Evolutionary conservation across 2,329 filamentous ascomycete species (phyloP), one percentile per base, ranked within the genome.

Genomic region (Metarhizium robertsii): DNA sequence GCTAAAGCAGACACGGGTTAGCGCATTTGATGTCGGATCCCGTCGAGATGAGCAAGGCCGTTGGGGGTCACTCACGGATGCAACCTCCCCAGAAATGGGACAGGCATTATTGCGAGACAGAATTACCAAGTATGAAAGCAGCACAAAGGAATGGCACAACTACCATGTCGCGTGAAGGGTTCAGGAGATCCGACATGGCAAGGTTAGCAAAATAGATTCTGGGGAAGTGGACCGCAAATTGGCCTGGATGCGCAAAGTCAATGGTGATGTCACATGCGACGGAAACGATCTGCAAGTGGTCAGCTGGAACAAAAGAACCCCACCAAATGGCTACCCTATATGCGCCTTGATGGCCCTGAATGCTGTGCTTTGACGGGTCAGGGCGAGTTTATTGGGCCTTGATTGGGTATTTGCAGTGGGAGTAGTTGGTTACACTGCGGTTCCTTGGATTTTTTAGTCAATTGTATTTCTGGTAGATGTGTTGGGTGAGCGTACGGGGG

Each of bases 11-110:
- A n/a, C 18, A 32, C 50, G 34, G 46, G 56, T 57, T 29, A 55
- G 47, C 40, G 50, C 54, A 52, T 52, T 51, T 29, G 46, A 45
- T 10, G 20, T 16, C 25, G 7, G 14, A 16, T 11, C 50, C 50
- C 51, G 52, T 50, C 52, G 50, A 47, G 47, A 49, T n/a, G 29
- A 3, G 7, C 7, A 18, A 25, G 7, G 6, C 13, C 50, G 11
- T 18, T 18, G 18, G 48, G n/a, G 34, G 45, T 29, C 58, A 72
- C 77, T 68, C 62, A 80, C 78, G 75, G 71, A 63, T 78, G 75
- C 54, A 80, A 71, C 60, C 77, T 75, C 53, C 78, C 78, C 36
- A 80, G 67, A 59, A 81, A 79, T 8, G 77, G 78, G 52, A 80
- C 71, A 52, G 78, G 70, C 78, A 81, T 81, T 53, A 56, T 68